These are phyloP conservation scores for Xerocomellus chrysenteron DNA, from an alignment of 768 basidiomycete species.

Conservation along the genomic window DNA sequence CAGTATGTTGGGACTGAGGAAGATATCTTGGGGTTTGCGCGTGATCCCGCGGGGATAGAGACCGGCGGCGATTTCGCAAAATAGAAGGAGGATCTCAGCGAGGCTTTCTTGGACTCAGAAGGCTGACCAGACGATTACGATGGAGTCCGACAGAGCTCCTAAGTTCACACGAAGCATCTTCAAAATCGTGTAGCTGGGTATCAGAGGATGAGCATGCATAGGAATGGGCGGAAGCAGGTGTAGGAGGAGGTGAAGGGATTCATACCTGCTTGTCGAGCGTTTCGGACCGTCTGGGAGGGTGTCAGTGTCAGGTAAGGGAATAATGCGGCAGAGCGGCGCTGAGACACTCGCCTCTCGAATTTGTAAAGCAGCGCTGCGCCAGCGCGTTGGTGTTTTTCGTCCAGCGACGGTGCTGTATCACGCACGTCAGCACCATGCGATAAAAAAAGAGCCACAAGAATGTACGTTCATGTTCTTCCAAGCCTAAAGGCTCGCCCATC, in stretches of 20 bases:
- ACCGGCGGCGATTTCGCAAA: conserved; percentile 53
- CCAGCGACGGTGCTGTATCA: conserved; percentile 36
- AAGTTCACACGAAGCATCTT: conserved; percentile 52
- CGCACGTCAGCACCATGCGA: neutral
- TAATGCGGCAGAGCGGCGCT: neutral
- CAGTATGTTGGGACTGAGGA: conserved; percentile 33
- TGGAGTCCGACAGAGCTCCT: conserved; percentile 56
- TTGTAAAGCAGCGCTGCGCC: conserved; percentile 44
- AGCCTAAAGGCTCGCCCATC: conserved; percentile 29
- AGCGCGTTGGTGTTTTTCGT: conserved; percentile 48
- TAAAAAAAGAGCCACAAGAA: neutral
- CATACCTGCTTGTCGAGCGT: conserved; percentile 48
- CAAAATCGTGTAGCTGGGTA: conserved; percentile 49
- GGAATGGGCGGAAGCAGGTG: neutral
- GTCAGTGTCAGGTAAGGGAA: neutral
- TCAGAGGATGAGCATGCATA: neutral
- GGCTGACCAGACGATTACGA: conserved; percentile 53
- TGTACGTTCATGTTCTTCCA: conserved; percentile 42
- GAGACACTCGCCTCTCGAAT: conserved; percentile 41
- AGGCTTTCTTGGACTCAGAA: conserved; percentile 49
- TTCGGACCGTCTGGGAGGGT: conserved; percentile 37
- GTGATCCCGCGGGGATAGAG: conserved; percentile 48
- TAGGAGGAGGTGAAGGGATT: neutral
- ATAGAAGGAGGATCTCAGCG: conserved; percentile 46
- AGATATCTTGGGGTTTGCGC: conserved; percentile 35